These are phyloP conservation scores for Penicillium salamii DNA, from an alignment of 495 filamentous ascomycete species.

Conservation along the genomic window DNA sequence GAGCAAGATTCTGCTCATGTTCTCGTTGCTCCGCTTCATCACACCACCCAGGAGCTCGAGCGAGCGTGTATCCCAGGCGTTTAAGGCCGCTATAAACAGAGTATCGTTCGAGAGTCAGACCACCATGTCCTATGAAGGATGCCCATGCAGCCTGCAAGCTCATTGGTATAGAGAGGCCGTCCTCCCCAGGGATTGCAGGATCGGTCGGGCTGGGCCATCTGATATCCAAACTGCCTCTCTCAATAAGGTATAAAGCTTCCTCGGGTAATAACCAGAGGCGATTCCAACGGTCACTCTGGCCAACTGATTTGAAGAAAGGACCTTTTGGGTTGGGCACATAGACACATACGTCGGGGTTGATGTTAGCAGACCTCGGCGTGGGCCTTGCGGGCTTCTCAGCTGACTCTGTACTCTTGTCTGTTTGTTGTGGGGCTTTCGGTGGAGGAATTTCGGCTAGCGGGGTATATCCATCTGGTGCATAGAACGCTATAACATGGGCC, in stretches of 20 bases:
- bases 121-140: constrained; percentile 64
- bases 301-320: constrained; percentile 55
- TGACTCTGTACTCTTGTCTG: constrained; percentile 13
- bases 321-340: constrained; percentile 48
- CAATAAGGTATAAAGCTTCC: constrained; percentile 84
- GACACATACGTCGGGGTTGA: constrained; percentile 40
- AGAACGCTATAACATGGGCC: constrained; percentile 53
- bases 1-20: constrained; percentile 7
- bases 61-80: constrained; percentile 76
- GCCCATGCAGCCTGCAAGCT: constrained; percentile 89
- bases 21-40: constrained; percentile 25
- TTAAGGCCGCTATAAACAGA: constrained; percentile 82
- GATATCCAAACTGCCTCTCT: constrained; percentile 81
- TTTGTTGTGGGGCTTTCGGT: constrained; percentile 9
- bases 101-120: constrained; percentile 73
- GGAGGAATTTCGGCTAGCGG: constrained; percentile 14
- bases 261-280: constrained; percentile 84
- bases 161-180: constrained; percentile 71
- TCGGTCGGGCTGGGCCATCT: constrained; percentile 62
- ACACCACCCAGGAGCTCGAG: constrained; percentile 61
- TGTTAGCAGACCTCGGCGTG: constrained; percentile 17
- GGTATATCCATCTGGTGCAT: constrained; percentile 36
- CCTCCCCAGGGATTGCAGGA: background rate
- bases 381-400: constrained; percentile 13
- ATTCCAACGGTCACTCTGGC: constrained; percentile 53